Evolutionary conservation across 805 yeast genomes (phyloP), one percentile per base, ranked within the genome.

Genomic region (Pichia nanzhaoensis): DNA sequence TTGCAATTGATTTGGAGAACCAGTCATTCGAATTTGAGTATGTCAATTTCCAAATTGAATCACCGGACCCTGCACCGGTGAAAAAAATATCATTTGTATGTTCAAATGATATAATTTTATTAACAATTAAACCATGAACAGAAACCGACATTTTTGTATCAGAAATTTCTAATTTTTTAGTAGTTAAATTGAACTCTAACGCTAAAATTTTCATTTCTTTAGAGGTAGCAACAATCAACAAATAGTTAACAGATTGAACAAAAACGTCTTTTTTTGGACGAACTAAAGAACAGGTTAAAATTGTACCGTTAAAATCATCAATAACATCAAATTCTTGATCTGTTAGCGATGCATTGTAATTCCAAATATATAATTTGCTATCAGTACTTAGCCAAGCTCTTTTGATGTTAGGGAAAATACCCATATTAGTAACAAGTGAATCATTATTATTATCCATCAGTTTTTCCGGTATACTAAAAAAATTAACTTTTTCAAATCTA

Each of bases 371-470:
- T 55, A 91, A 69, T 55, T 84, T 83, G 59, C 83, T 82, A 57
- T 88, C 97, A 28, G 82, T 77, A 3, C 84, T 78, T 28, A 91
- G 74, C 96, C 97, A 93, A 13, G 90, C 79, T 48, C 95, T 77
- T 50, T 78, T 76, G 27, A 93, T 73, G 47, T 84, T 89, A 0
- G 90, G 77, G 53, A 93, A 80, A 21, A 89, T 66, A 13, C 99
- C 99, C 79, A 86, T 81, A 48, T 81, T 79, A 33, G 89, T 78
- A 39, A 73, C 73, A 43, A 79, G 74, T 14, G 46, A 48, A 30
- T 49, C 48, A 14, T 32, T 46, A 6, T 42, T 39, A 17, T 27
- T 33, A 14, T 44, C 50, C 2, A 42, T 28, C 5, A 85, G 73
- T 40, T 75, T 73, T 59, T 89, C 95, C 1, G 97, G 97, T 41